A percentile compares a stretch with the other conserved stretches of the same genome.
phyloP scores from a whole-genome alignment of 2,329 filamentous ascomycete species.

The Elsinoe batatas region DNA sequence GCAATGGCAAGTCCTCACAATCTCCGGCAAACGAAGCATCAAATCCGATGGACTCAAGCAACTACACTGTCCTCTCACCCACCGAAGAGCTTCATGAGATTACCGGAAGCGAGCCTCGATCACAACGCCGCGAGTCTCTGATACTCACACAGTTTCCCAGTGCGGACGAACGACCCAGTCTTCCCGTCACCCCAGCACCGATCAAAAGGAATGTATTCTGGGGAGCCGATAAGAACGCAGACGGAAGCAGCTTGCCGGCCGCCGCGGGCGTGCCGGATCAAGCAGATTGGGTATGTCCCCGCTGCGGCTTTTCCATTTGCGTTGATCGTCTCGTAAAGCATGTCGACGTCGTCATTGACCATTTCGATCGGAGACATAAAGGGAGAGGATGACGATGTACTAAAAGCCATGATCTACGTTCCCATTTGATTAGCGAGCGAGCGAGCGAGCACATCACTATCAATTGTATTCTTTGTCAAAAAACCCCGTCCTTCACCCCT shows the following conservation, averaged over 20 bases:
- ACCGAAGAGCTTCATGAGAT: slow-evolving; percentile 2
- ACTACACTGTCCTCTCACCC: not conserved
- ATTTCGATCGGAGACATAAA: not conserved
- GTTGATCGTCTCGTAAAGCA: slow-evolving; percentile 7
- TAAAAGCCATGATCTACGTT: slow-evolving; percentile 15
- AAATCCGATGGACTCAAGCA: slow-evolving; percentile 1
- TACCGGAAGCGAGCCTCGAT: slow-evolving; percentile 6
- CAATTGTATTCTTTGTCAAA: not conserved
- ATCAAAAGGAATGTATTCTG: slow-evolving; percentile 60
- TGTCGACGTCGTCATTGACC: slow-evolving; percentile 1
- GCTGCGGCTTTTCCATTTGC: slow-evolving; percentile 24
- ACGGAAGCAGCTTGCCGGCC: slow-evolving; percentile 51
- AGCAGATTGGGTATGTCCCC: slow-evolving; percentile 84
- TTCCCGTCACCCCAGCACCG: slow-evolving; percentile 84
- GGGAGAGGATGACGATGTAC: not conserved
- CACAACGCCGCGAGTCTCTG: slow-evolving; percentile 43
- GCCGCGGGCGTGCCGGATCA: slow-evolving; percentile 80
- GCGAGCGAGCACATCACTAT: not conserved
- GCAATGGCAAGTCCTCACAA: slow-evolving; percentile 6
- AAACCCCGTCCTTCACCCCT: not conserved
- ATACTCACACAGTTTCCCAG: slow-evolving; percentile 82
- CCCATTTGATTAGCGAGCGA: not conserved
- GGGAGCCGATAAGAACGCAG: slow-evolving; percentile 49
- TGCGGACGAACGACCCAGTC: slow-evolving; percentile 69
- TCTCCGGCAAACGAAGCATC: not conserved